phyloP scores from a whole-genome alignment of 805 yeast genomes.

The baker's yeast (Saccharomyces cerevisiae) region DNA sequence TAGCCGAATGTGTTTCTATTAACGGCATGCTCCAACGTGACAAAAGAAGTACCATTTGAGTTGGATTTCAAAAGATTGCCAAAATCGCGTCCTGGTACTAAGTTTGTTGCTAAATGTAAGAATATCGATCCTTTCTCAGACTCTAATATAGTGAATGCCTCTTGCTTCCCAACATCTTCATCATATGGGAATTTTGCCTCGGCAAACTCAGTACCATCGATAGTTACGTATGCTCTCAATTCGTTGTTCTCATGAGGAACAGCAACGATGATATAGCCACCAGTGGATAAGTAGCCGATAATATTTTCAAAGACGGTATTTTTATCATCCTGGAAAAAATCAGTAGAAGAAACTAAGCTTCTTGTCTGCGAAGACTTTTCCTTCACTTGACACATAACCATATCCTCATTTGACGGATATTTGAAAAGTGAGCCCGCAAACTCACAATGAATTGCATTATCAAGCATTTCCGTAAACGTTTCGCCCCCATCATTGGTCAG shows the following conservation, averaged over 20 bases:
- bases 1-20: constrained; percentile 67
- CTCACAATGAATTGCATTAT: constrained; percentile 52
- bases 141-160: constrained; percentile 73
- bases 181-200: constrained; percentile 69
- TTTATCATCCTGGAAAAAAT: constrained; percentile 40
- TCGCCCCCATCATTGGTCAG: constrained; percentile 62
- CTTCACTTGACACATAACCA: constrained; percentile 57
- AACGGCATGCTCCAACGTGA: constrained; percentile 56
- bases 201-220: constrained; percentile 71
- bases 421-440: constrained; percentile 53
- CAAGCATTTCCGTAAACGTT: constrained; percentile 46
- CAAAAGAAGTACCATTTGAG: constrained; percentile 84
- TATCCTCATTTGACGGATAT: constrained; percentile 37
- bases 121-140: constrained; percentile 65
- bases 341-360: constrained; percentile 41
- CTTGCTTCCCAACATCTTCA: constrained; percentile 49
- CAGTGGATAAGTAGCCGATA: constrained; percentile 66
- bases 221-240: constrained; percentile 63
- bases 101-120: constrained; percentile 69
- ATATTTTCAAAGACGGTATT: constrained; percentile 44
- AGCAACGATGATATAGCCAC: constrained; percentile 70
- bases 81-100: constrained; percentile 43
- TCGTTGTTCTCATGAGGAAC: constrained; percentile 41
- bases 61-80: constrained; percentile 85
- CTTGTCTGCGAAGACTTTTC: constrained; percentile 27